These are phyloP conservation scores for Cordyceps fumosorosea DNA, from an alignment of 2,329 filamentous ascomycete genomes.

Conservation along the genomic window DNA sequence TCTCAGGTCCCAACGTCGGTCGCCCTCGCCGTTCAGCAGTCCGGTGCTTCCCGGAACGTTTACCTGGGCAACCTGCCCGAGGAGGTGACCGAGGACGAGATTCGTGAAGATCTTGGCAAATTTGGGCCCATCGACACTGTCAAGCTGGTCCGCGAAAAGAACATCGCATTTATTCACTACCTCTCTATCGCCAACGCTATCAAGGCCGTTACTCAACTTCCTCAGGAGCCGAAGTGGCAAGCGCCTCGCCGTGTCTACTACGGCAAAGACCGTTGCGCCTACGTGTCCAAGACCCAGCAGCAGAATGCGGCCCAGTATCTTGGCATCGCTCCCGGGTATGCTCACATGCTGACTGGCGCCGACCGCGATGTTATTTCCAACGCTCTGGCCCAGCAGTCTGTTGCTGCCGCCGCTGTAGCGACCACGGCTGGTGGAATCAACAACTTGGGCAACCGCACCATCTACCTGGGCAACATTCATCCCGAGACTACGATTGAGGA, in stretches of 20 bases:
- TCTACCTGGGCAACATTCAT: constrained; percentile 97
- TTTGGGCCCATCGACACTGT: constrained; percentile 96
- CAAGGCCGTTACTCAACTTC: constrained; percentile 94
- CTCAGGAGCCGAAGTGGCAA: constrained; percentile 96
- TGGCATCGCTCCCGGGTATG: constrained; percentile 92
- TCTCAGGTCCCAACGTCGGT: constrained; percentile 97
- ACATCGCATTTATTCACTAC: constrained; percentile 96
- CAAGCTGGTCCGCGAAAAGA: constrained; percentile 97
- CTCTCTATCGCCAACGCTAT: constrained; percentile 96
- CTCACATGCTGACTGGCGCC: constrained; percentile 90
- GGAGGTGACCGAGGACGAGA: constrained; percentile 82
- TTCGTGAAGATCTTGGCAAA: constrained; percentile 91
- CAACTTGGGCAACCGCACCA: constrained; percentile 94
- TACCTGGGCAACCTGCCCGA: constrained; percentile 92
- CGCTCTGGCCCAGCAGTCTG: constrained; percentile 92
- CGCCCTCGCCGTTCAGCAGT: constrained; percentile 94
- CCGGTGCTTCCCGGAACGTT: constrained; percentile 91
- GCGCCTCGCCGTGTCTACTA: constrained; percentile 94
- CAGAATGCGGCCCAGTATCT: constrained; percentile 98
- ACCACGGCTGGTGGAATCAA: constrained; percentile 95
- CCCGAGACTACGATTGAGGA: constrained; percentile 98
- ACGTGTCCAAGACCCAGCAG: constrained; percentile 98
- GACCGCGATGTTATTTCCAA: constrained; percentile 96
- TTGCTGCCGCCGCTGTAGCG: constrained; percentile 91
- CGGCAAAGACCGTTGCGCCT: constrained; percentile 95